A percentile compares a stretch with the other conserved stretches of the same genome.
Conservation (phyloP, 2,329 filamentous ascomycete species). For the Sphaerulina vaccinii region DNA sequence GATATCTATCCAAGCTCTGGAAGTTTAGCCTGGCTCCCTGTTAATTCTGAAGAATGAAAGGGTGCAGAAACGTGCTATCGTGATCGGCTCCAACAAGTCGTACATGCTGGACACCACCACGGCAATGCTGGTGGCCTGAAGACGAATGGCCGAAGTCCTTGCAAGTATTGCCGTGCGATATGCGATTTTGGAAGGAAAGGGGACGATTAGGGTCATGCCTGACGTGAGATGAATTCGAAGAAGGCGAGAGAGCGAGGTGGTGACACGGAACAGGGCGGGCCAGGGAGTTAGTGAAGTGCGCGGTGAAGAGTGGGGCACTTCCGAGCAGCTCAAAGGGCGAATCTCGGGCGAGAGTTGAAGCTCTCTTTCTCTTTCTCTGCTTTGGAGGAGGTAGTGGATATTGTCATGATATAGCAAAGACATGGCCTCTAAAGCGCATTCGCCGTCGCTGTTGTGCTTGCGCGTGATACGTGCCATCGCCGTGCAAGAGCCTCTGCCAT, state of each 20-base stretch:
- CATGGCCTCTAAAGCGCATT: slow-evolving; percentile 13
- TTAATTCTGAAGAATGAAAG: too few relatives aligned
- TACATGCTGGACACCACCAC: neutral
- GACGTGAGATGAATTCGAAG: too few relatives aligned
- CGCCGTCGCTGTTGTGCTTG: slow-evolving; percentile 32
- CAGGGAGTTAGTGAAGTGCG: too few relatives aligned
- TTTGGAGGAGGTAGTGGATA: too few relatives aligned
- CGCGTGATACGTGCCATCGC: slow-evolving; percentile 32
- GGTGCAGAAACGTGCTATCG: neutral
- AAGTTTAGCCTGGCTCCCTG: too few relatives aligned
- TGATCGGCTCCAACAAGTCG: neutral
- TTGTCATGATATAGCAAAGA: neutral
- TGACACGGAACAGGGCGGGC: too few relatives aligned
- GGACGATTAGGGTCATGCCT: slow-evolving; percentile 27
- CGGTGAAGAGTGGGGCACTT: too few relatives aligned
- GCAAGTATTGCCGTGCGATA: slow-evolving; percentile 20
- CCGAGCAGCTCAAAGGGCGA: too few relatives aligned
- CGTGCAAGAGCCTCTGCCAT: slow-evolving; percentile 13
- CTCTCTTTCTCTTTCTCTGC: too few relatives aligned
- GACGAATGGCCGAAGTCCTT: neutral
- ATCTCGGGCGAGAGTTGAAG: too few relatives aligned
- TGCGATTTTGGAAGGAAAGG: neutral
- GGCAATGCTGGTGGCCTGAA: neutral
- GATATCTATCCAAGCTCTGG: too few relatives aligned
- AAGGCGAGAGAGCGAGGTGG: too few relatives aligned